Evolutionary conservation across 2,329 filamentous ascomycete genomes (phyloP), one percentile per base, ranked within the genome.

Genomic region (Sarocladiaceae sp.): DNA sequence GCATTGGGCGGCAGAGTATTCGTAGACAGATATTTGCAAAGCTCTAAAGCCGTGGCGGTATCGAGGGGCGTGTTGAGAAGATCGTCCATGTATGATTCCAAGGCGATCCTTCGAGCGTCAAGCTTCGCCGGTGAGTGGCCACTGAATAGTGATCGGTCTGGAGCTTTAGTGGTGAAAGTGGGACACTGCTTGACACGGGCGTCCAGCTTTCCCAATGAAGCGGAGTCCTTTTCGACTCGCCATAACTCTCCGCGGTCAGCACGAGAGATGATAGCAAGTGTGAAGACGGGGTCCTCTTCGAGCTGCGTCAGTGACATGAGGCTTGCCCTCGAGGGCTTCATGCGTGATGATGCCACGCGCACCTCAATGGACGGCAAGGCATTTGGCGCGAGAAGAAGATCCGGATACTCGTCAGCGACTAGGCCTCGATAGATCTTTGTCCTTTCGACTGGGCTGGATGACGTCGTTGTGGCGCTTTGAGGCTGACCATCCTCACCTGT

Each of bases 211-310:
- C 83, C 80, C 25, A 99, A 74, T 25, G 93, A 90, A 13, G 81
- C 74, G 3, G 89, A 88, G 55, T 96, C 90, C 69, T 99, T 99
- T 70, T 99, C 94, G 6, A 96, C 83, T 26, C 93, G 84, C 93
- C 94, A 97, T 11, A 99, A 75, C 66, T 97, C 93, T 52, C 79
- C 81, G 3, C 81, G 75, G 56, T 90, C 84, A 0, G 84, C 86
- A 52, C 92, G 84, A 10, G 88, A 88, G 60, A 90, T 87, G 31
- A 99, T 75, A 17, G 91, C 92, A 51, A 99, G 75, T 0, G 91
- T 96, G 62, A 97, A 97, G 1, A 97, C 93, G 0, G 92, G 90
- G 60, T 97, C 92, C 64, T 96, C 93, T 53, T 97, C 92, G 18
- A 88, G 75, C 55, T 89, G 86, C 49, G 84, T 93, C 11, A 91